Conservation (phyloP, 352 stramenopile species). For the Phytophthora sp. region DNA sequence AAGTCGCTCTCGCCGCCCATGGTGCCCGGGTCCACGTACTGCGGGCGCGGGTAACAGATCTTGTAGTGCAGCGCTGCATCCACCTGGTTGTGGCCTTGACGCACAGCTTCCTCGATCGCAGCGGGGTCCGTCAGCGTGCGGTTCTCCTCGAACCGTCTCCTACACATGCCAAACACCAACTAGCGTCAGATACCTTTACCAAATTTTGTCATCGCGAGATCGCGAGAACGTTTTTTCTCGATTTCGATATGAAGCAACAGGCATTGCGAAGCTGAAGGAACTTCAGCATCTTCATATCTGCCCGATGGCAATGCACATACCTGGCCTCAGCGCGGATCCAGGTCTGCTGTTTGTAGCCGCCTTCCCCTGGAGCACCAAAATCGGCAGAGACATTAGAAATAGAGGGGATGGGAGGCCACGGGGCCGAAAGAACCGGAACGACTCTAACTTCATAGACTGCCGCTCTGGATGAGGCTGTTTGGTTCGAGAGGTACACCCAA, state of each 20-base stretch:
- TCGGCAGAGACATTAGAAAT: constrained; percentile 5
- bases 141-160: constrained; percentile 72
- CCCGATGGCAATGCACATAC: constrained; percentile 27
- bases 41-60: constrained; percentile 79
- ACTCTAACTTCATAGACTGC: neutral
- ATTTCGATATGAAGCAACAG: constrained; percentile 5
- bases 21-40: constrained; percentile 81
- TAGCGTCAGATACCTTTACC: constrained; percentile 27
- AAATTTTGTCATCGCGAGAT: constrained; percentile 21
- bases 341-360: constrained; percentile 52
- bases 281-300: neutral
- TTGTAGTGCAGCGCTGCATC: constrained; percentile 86
- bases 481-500: too few relatives aligned
- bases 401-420: constrained; percentile 1
- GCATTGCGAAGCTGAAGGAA: neutral
- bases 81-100: constrained; percentile 69
- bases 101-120: constrained; percentile 57
- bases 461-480: neutral
- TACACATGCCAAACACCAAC: constrained; percentile 22
- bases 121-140: constrained; percentile 37
- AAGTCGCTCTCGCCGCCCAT: constrained; percentile 80
- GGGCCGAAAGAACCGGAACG: neutral
- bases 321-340: constrained; percentile 78
- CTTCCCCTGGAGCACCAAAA: constrained; percentile 58
- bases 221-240: constrained; percentile 21